Conservation (phyloP, 768 basidiomycete species). For the Lactarius sanguifluus region DNA sequence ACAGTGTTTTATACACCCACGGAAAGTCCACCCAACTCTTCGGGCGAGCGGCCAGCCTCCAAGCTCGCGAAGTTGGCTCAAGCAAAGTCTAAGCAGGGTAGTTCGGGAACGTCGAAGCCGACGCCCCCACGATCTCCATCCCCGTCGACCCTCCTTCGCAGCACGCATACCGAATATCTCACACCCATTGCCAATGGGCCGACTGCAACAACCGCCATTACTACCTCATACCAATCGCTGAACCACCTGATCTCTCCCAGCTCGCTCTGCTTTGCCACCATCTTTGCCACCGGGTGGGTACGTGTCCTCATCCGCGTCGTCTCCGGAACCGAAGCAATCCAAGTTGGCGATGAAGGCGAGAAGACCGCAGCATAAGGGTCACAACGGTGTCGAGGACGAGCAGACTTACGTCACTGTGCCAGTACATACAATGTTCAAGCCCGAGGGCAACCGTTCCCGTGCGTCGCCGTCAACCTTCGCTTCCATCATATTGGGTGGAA, state of each 20-base stretch:
- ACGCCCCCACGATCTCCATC: slow-evolving; percentile 30
- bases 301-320: slow-evolving; percentile 26
- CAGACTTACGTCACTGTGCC: slow-evolving; percentile 35
- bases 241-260: slow-evolving; percentile 50
- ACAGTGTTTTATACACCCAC: slow-evolving; percentile 11
- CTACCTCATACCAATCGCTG: slow-evolving; percentile 74
- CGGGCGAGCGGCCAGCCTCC: slow-evolving; percentile 44
- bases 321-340: slow-evolving; percentile 50
- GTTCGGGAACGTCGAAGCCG: slow-evolving; percentile 32
- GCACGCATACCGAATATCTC: slow-evolving; percentile 63
- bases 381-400: slow-evolving; percentile 43
- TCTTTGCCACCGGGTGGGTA: slow-evolving; percentile 28
- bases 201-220: slow-evolving; percentile 82
- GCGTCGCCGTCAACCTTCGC: slow-evolving; percentile 80
- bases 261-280: slow-evolving; percentile 32
- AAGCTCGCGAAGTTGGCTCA: slow-evolving; percentile 76
- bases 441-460: slow-evolving; percentile 54
- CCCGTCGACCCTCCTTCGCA: slow-evolving; percentile 39
- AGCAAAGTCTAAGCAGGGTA: slow-evolving; percentile 45
- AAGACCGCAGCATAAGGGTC: slow-evolving; percentile 51
- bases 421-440: slow-evolving; percentile 57
- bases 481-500: slow-evolving; percentile 26
- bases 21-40: slow-evolving; percentile 12
- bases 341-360: slow-evolving; percentile 78
- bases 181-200: slow-evolving; percentile 80